phyloP scores from a whole-genome alignment of 2,329 filamentous ascomycete species.

The Penicillium hesseltinei region DNA sequence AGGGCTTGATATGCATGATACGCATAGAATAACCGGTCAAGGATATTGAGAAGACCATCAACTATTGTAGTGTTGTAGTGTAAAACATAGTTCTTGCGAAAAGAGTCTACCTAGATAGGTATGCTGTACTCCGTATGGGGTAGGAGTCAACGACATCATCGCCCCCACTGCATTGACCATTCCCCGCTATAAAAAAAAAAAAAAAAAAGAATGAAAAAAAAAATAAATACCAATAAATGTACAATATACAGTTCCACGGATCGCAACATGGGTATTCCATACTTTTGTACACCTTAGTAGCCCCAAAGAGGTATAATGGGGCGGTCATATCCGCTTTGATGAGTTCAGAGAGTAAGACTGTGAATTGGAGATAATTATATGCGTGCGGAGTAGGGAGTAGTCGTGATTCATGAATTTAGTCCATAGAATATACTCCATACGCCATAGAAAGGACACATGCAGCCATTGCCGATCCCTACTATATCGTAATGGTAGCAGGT shows the following conservation, averaged over 20 bases:
- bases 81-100: background rate
- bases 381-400: background rate
- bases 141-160: constrained; percentile 38
- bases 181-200: constrained; percentile 10
- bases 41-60: background rate
- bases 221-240: background rate
- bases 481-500: background rate
- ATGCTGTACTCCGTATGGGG: background rate
- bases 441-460: background rate
- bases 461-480: constrained; percentile 14
- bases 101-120: no score
- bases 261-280: background rate
- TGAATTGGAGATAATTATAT: background rate
- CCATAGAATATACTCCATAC: background rate
- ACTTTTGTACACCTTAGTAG: background rate
- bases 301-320: background rate
- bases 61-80: background rate
- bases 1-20: background rate
- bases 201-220: background rate
- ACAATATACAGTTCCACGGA: constrained; percentile 15
- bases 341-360: background rate
- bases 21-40: background rate
- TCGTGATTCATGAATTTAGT: no score
- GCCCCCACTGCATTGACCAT: constrained; percentile 11
- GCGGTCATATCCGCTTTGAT: background rate